These are phyloP conservation scores for Teratosphaeria viscida DNA, from an alignment of 2,329 filamentous ascomycete genomes.

Conservation along the genomic window DNA sequence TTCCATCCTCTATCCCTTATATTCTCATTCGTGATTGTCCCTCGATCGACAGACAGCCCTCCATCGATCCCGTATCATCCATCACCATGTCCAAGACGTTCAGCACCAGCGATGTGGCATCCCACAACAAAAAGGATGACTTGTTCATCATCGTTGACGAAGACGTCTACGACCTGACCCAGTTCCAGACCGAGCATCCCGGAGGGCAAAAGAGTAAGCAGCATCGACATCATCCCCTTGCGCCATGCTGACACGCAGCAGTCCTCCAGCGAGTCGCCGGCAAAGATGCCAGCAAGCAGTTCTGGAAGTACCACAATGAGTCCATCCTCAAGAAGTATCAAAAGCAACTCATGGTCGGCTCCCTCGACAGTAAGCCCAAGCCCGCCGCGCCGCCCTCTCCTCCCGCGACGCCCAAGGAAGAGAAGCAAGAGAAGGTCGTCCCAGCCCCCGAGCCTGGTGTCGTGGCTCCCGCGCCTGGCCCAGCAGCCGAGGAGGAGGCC, in stretches of 20 bases:
- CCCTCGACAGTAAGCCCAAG: slow-evolving; percentile 74
- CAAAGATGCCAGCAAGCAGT: slow-evolving; percentile 59
- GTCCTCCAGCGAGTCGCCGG: slow-evolving; percentile 55
- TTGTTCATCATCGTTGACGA: slow-evolving; percentile 88
- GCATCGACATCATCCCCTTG: neutral
- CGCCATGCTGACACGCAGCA: slow-evolving; percentile 19
- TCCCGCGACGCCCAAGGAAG: slow-evolving; percentile 38
- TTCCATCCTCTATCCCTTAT: neutral
- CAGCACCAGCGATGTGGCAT: slow-evolving; percentile 71
- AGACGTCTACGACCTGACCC: slow-evolving; percentile 91
- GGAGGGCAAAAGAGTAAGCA: slow-evolving; percentile 51
- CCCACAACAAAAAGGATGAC: slow-evolving; percentile 78
- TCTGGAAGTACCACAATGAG: slow-evolving; percentile 68
- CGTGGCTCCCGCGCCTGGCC: slow-evolving; percentile 30
- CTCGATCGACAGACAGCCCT: neutral
- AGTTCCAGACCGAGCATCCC: slow-evolving; percentile 43
- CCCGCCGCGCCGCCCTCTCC: slow-evolving; percentile 39
- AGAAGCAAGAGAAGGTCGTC: slow-evolving; percentile 40
- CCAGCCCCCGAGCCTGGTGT: slow-evolving; percentile 51
- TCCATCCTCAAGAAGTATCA: slow-evolving; percentile 73
- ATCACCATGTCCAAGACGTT: slow-evolving; percentile 80
- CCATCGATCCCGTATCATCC: neutral
- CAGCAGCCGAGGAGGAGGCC: slow-evolving; percentile 41
- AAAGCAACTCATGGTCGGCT: slow-evolving; percentile 69
- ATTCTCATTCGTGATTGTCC: neutral